Evolutionary conservation across 164 flowering plant genomes (phyloP).

Genomic region (Tetrastigma voinierianum): DNA sequence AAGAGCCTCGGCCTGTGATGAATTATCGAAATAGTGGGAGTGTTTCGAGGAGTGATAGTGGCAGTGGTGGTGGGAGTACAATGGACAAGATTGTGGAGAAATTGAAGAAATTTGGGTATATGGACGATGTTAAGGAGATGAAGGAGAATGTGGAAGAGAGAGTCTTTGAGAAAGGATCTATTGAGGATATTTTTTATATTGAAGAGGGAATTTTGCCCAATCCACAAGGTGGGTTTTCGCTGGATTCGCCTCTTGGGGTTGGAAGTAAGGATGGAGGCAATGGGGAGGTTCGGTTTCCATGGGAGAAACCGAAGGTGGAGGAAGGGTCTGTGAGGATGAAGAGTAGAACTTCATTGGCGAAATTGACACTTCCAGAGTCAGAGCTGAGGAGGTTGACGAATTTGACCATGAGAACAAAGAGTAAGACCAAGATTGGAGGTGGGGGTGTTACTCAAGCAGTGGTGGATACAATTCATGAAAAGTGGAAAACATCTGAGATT

Average conservation of each 20-base stretch:
- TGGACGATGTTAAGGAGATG: slow-evolving; percentile 44
- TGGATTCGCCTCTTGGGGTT: slow-evolving; percentile 47
- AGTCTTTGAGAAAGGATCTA: slow-evolving; percentile 65
- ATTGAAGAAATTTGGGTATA: slow-evolving; percentile 72
- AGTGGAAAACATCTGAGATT: slow-evolving; percentile 73
- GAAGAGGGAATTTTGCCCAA: slow-evolving; percentile 88
- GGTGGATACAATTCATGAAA: slow-evolving; percentile 76
- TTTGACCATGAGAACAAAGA: slow-evolving; percentile 55
- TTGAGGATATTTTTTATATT: slow-evolving; percentile 79
- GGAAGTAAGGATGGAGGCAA: slow-evolving; percentile 31
- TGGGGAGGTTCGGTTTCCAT: slow-evolving; percentile 68
- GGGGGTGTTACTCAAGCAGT: slow-evolving; percentile 71
- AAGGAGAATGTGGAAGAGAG: slow-evolving; percentile 23
- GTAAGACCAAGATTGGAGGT: slow-evolving; percentile 60
- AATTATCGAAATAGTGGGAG: slow-evolving; percentile 35
- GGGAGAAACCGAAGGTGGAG: slow-evolving; percentile 54
- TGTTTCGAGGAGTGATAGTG: slow-evolving; percentile 13
- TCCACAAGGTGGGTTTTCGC: slow-evolving; percentile 71
- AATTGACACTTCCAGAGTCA: slow-evolving; percentile 67
- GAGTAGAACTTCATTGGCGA: slow-evolving; percentile 63
- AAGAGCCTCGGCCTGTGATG: slow-evolving; percentile 38
- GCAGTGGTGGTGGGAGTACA: slow-evolving; percentile 51
- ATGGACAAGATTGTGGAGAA: slow-evolving; percentile 90
- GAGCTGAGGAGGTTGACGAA: slow-evolving; percentile 81
- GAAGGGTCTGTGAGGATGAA: slow-evolving; percentile 34